These are phyloP conservation scores for Plenodomus lindquistii DNA, from an alignment of 2,329 filamentous ascomycete species.

Conservation along the genomic window DNA sequence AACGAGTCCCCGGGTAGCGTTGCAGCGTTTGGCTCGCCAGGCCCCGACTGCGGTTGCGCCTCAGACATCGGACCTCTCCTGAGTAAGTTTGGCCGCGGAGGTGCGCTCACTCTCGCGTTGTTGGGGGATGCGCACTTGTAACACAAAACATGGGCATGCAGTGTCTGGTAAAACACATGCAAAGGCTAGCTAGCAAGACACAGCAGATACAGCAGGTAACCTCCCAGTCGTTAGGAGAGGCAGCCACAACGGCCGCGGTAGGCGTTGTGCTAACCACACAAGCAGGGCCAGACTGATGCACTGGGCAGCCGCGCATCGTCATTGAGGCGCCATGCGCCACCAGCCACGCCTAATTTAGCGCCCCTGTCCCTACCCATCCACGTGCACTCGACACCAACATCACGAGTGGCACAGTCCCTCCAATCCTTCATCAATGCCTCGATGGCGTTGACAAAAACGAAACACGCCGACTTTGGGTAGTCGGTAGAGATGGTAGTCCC, in stretches of 20 bases:
- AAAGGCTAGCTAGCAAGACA: neutral
- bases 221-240: slow-evolving; percentile 14
- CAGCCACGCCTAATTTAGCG: neutral
- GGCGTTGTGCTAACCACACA: slow-evolving; percentile 12
- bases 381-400: neutral
- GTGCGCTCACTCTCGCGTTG: slow-evolving; percentile 16
- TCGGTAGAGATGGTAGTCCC: neutral
- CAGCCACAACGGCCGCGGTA: slow-evolving; percentile 17
- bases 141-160: slow-evolving; percentile 20
- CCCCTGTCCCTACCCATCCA: slow-evolving; percentile 29
- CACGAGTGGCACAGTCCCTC: neutral
- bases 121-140: slow-evolving; percentile 11
- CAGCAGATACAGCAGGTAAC: slow-evolving; percentile 3
- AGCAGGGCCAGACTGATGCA: slow-evolving; percentile 19
- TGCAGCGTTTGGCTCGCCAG: slow-evolving; percentile 35
- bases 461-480: neutral
- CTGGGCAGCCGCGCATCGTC: slow-evolving; percentile 17
- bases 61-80: slow-evolving; percentile 35
- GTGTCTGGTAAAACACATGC: neutral
- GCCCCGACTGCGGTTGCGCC: slow-evolving; percentile 37
- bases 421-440: neutral
- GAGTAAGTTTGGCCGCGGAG: slow-evolving; percentile 15
- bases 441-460: neutral
- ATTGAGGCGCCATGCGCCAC: slow-evolving; percentile 13
- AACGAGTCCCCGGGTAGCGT: slow-evolving; percentile 55